Evolutionary conservation across 257 asterid species (phyloP).

Genomic region (Solanum chmielewskii): DNA sequence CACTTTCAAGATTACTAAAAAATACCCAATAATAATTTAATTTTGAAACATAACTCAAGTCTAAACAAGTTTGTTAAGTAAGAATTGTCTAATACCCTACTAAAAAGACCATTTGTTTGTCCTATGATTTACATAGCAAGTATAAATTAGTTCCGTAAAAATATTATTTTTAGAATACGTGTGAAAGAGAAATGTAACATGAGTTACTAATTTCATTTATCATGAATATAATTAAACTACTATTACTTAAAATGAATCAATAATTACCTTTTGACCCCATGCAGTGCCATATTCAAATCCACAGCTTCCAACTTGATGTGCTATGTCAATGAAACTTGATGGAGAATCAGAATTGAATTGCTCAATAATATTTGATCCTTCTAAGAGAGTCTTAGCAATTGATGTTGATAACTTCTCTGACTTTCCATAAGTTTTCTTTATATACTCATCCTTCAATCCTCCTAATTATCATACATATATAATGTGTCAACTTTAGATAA

Average conservation of each 20-base stretch:
- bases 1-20: too few relatives aligned
- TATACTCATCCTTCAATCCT: neutral
- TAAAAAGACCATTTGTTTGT: neutral
- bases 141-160: too few relatives aligned
- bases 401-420: constrained; percentile 3
- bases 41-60: too few relatives aligned
- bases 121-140: too few relatives aligned
- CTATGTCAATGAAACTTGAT: constrained; percentile 4
- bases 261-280: constrained; percentile 26
- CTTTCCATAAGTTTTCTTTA: constrained; percentile 8
- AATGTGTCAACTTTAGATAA: too few relatives aligned
- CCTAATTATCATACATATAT: neutral
- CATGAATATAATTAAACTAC: neutral
- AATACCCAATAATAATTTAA: too few relatives aligned
- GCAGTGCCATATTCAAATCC: constrained; percentile 10
- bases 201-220: neutral
- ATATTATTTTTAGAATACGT: too few relatives aligned
- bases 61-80: too few relatives aligned
- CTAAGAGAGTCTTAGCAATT: constrained; percentile 1
- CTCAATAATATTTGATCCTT: neutral
- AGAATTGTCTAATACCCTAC: neutral
- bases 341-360: neutral
- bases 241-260: neutral
- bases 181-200: too few relatives aligned
- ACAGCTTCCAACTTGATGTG: constrained; percentile 12